These are phyloP conservation scores for Saccharomyces pastorianus DNA, from an alignment of 1,139 yeast species.

Conservation along the genomic window DNA sequence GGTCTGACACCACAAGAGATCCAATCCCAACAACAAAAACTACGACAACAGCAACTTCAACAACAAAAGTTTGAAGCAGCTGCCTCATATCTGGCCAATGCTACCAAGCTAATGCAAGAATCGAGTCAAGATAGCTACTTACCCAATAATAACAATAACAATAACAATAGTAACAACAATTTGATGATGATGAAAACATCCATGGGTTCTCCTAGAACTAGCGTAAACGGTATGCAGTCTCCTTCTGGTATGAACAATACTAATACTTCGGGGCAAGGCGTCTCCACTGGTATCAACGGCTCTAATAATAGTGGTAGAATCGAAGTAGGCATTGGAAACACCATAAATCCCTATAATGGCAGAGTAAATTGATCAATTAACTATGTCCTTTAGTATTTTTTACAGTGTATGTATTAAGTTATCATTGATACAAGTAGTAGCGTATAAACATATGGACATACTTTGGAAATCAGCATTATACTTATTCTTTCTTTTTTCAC, in stretches of 20 bases:
- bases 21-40: conserved; percentile 34
- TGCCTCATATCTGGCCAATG: conserved; percentile 26
- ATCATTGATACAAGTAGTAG: not conserved
- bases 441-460: not conserved
- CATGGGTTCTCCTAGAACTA: not conserved
- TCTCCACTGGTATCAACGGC: not conserved
- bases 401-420: not conserved
- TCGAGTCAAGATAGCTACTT: conserved; percentile 9
- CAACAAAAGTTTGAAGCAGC: conserved; percentile 29
- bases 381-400: not conserved
- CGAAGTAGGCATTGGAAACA: conserved; percentile 19
- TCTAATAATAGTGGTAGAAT: conserved; percentile 15
- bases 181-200: conserved; percentile 5
- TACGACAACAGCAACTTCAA: conserved; percentile 34
- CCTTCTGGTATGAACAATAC: not conserved
- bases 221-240: not conserved
- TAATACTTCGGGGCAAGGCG: not conserved
- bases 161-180: conserved; percentile 14
- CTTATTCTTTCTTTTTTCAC: too few relatives aligned
- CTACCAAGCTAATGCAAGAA: conserved; percentile 24
- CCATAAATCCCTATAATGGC: conserved; percentile 17
- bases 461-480: too few relatives aligned
- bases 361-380: conserved; percentile 16
- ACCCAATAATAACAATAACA: conserved; percentile 11
- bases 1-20: conserved; percentile 30